These are phyloP conservation scores for Apiotrichum brassicae DNA, from an alignment of 1,284 basidiomycete species.

Conservation along the genomic window DNA sequence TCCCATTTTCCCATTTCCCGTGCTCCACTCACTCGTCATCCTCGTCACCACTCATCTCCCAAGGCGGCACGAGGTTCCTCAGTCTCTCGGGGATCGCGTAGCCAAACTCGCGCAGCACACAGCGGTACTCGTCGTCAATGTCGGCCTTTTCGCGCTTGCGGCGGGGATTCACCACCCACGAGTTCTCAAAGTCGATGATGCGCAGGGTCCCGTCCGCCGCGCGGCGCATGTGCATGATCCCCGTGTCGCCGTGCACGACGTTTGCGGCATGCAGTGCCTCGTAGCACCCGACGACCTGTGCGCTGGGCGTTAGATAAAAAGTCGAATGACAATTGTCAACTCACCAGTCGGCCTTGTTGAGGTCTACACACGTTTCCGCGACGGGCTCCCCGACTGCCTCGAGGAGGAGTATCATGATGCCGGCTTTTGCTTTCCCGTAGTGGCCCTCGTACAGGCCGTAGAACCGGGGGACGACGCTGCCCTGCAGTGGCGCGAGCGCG, in stretches of 20 bases:
- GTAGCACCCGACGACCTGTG: background rate
- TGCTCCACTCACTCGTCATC: background rate
- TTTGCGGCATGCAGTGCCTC: conserved; percentile 1
- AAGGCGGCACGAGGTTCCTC: conserved; percentile 4
- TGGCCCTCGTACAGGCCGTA: conserved; percentile 4
- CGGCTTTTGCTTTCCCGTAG: background rate
- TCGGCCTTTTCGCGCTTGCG: background rate
- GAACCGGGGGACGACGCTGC: conserved; percentile 1
- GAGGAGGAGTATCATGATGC: conserved; percentile 3
- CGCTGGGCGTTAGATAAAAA: conserved; percentile 2
- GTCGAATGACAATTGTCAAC: background rate
- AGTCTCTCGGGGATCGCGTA: background rate
- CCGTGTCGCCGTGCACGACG: conserved; percentile 6
- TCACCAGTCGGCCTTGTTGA: background rate
- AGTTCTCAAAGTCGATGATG: conserved; percentile 1
- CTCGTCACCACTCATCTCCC: background rate
- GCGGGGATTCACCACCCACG: conserved; percentile 3
- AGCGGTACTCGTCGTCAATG: conserved; percentile 5
- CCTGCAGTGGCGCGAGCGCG: background rate
- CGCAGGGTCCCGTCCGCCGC: background rate
- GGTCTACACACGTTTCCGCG: background rate
- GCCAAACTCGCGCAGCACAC: conserved; percentile 5
- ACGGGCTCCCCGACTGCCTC: conserved; percentile 3
- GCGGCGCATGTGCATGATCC: conserved; percentile 2
- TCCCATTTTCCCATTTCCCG: too few relatives aligned